These are phyloP conservation scores for Puccinia novopanici DNA, from an alignment of 1,284 basidiomycete species.

Conservation along the genomic window DNA sequence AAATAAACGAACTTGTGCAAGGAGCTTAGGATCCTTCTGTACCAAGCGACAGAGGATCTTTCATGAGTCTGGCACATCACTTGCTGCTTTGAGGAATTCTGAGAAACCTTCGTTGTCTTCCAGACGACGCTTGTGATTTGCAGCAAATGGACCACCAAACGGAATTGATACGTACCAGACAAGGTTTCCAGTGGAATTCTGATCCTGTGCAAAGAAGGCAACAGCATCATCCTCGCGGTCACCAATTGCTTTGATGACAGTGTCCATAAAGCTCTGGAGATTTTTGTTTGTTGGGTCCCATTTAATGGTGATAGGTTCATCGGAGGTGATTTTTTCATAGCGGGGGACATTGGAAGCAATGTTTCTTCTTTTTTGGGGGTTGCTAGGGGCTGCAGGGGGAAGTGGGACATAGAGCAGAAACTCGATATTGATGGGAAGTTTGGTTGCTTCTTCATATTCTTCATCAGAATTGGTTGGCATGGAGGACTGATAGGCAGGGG, in stretches of 20 bases:
- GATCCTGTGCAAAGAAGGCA: neutral
- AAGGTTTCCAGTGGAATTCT: neutral
- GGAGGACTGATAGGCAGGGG: too few relatives aligned
- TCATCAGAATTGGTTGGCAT: too few relatives aligned
- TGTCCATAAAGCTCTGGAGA: neutral
- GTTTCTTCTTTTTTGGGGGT: too few relatives aligned
- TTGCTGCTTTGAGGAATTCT: neutral
- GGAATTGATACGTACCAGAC: neutral
- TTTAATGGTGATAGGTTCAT: neutral
- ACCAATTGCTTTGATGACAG: neutral
- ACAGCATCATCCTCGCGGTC: neutral
- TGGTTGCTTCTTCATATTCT: too few relatives aligned
- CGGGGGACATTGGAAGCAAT: too few relatives aligned
- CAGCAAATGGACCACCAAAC: neutral
- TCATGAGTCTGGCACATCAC: too few relatives aligned
- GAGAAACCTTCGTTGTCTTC: too few relatives aligned
- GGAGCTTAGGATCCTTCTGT: neutral
- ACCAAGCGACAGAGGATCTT: slow-evolving; percentile 4
- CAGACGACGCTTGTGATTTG: neutral
- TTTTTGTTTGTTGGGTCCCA: neutral
- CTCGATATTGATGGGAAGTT: too few relatives aligned
- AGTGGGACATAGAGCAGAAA: too few relatives aligned
- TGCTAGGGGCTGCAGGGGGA: too few relatives aligned
- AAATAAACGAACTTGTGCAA: neutral
- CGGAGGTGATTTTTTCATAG: neutral